These are phyloP conservation scores for Tritrichomonas foetus DNA, from an alignment of 208 protist species.

Conservation along the genomic window DNA sequence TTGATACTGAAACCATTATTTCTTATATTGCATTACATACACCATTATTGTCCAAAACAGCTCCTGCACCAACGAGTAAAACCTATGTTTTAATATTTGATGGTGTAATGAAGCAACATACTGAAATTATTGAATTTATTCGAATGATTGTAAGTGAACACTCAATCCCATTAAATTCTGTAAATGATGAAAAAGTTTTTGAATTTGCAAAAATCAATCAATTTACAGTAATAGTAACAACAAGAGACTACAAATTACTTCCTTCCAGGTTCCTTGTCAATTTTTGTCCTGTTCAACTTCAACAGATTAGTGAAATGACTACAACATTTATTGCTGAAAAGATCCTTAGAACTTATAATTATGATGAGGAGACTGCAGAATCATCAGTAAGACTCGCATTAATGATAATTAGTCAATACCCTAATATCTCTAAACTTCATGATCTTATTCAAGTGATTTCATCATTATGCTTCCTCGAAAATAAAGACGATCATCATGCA, in stretches of 20 bases:
- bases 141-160: not conserved
- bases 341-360: not conserved
- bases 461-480: not conserved
- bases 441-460: not conserved
- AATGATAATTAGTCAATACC: not conserved
- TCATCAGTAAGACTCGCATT: not conserved
- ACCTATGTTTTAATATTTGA: not conserved
- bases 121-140: not conserved
- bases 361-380: not conserved
- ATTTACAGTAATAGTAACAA: not conserved
- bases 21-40: not conserved
- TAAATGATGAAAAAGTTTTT: constrained; percentile 18
- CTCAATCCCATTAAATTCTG: not conserved
- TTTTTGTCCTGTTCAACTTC: not conserved
- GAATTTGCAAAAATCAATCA: not conserved
- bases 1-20: not conserved
- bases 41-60: not conserved
- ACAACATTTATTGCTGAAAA: not conserved
- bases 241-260: not conserved
- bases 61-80: not conserved
- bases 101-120: not conserved
- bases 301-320: not conserved
- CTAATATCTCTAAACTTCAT: not conserved
- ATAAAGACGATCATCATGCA: not conserved
- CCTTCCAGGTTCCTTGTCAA: not conserved